Conservation (phyloP, 2,329 filamentous ascomycete species). For the Colletotrichum neosansevieriae region DNA sequence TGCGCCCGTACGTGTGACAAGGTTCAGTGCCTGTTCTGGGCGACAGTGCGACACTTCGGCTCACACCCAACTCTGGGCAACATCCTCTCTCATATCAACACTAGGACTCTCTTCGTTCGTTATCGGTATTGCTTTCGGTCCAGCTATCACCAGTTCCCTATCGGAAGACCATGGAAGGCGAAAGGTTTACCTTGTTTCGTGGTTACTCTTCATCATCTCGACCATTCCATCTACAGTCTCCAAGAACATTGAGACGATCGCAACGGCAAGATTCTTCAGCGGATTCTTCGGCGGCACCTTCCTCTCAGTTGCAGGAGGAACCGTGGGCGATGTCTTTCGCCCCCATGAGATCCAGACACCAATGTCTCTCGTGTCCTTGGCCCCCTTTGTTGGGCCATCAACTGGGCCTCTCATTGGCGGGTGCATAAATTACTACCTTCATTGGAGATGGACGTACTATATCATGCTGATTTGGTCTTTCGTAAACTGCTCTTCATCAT, state of each 20-base stretch:
- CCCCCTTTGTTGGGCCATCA: conserved; percentile 72
- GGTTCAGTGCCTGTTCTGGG: too few relatives aligned
- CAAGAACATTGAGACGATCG: conserved; percentile 80
- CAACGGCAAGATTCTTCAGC: conserved; percentile 81
- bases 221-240: conserved; percentile 85
- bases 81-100: conserved; percentile 78
- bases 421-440: conserved; percentile 81
- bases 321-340: conserved; percentile 82
- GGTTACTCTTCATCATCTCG: conserved; percentile 81
- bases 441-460: conserved; percentile 88
- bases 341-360: conserved; percentile 77
- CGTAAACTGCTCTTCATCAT: conserved; percentile 69
- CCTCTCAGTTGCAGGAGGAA: conserved; percentile 82
- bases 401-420: conserved; percentile 76
- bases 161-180: conserved; percentile 85
- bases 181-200: conserved; percentile 85
- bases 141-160: conserved; percentile 71
- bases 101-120: conserved; percentile 87
- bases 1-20: too few relatives aligned
- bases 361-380: conserved; percentile 83
- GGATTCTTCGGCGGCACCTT: conserved; percentile 78
- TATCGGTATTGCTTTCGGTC: conserved; percentile 74
- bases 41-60: too few relatives aligned
- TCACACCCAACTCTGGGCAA: too few relatives aligned
- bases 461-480: conserved; percentile 84